Conservation (phyloP, 139 green algal genomes). For the Chlorella sp. region DNA sequence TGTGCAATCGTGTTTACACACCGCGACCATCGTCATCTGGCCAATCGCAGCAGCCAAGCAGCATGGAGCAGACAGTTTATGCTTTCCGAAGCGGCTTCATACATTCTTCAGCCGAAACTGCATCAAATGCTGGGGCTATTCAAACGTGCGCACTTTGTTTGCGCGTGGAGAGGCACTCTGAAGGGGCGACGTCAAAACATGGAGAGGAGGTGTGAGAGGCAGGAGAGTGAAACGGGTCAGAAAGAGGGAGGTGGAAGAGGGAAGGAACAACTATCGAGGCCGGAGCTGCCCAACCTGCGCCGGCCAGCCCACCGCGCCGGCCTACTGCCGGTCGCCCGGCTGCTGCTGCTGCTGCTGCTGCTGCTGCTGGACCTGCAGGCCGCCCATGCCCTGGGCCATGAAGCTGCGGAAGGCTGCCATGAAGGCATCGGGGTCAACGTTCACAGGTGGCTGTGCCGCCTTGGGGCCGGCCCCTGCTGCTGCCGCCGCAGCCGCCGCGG, state of each 20-base stretch:
- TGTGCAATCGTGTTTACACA: too few relatives aligned
- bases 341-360: constrained; percentile 20
- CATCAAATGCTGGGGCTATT: not conserved
- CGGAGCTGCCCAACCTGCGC: not conserved
- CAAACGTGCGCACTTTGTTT: not conserved
- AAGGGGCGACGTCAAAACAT: not conserved
- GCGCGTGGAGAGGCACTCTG: not conserved
- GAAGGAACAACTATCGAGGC: not conserved
- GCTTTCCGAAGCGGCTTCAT: not conserved
- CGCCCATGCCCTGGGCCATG: constrained; percentile 27
- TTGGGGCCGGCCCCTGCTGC: not conserved
- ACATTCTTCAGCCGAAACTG: not conserved
- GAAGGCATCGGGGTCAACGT: constrained; percentile 47
- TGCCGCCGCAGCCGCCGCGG: not conserved
- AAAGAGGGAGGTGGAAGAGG: not conserved
- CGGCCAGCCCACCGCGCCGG: not conserved
- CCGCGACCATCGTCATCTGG: too few relatives aligned
- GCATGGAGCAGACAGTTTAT: not conserved
- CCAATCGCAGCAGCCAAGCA: not conserved
- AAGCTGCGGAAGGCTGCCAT: constrained; percentile 41
- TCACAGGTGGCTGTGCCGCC: not conserved
- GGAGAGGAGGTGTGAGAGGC: not conserved
- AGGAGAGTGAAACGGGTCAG: not conserved
- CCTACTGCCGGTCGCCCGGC: too few relatives aligned
- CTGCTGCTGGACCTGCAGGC: constrained; percentile 10